Evolutionary conservation across 2,329 filamentous ascomycete genomes (phyloP).

Genomic region (Pseudopithomyces chartarum): DNA sequence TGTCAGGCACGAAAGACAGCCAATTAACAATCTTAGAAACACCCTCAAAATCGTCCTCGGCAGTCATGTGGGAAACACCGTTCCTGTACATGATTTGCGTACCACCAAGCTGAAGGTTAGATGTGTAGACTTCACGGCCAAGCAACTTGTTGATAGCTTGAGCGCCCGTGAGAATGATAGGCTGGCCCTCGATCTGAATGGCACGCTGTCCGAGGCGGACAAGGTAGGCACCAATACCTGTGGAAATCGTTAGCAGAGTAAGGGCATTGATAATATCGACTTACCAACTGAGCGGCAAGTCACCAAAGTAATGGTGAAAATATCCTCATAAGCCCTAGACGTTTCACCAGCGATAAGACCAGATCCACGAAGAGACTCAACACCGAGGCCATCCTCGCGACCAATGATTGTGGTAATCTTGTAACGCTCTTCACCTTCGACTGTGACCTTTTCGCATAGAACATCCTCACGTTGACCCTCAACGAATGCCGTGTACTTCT

Average conservation of each 20-base stretch:
- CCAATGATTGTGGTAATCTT: constrained; percentile 94
- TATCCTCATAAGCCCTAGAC: constrained; percentile 95
- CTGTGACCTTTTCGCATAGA: constrained; percentile 84
- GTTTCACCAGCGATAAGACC: constrained; percentile 98
- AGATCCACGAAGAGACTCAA: constrained; percentile 95
- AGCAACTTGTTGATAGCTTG: constrained; percentile 97
- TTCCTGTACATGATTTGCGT: constrained; percentile 99
- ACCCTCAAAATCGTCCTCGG: constrained; percentile 95
- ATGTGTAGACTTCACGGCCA: constrained; percentile 97
- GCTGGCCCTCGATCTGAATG: constrained; percentile 98
- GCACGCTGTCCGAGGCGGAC: constrained; percentile 98
- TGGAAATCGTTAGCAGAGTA: constrained; percentile 41
- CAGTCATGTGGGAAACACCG: constrained; percentile 98
- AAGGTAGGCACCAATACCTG: constrained; percentile 95
- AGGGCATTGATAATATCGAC: constrained; percentile 10
- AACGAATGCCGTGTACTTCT: constrained; percentile 84
- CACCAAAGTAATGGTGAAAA: constrained; percentile 96
- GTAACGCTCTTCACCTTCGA: constrained; percentile 87
- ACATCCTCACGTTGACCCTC: constrained; percentile 75
- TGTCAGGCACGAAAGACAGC: constrained; percentile 96
- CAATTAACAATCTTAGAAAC: constrained; percentile 97
- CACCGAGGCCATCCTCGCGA: constrained; percentile 92
- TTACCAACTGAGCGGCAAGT: constrained; percentile 95
- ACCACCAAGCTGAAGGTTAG: constrained; percentile 97
- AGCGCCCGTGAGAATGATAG: constrained; percentile 97